Evolutionary conservation across 176 grass and related monocot species (phyloP), one percentile per base, ranked within the genome.

Genomic region (Cymbopogon citratus): DNA sequence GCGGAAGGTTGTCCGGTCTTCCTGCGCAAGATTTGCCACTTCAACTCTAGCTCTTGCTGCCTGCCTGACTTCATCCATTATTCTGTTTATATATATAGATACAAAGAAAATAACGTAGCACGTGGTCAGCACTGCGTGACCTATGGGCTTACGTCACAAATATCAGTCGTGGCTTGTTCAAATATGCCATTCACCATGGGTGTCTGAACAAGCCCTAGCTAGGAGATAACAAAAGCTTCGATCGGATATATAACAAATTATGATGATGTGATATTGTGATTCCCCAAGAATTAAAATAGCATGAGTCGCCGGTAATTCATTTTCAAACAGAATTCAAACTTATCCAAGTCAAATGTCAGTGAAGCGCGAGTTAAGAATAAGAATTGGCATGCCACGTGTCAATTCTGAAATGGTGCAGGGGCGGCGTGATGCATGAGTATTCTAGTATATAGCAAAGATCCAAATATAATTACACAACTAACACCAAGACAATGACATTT

Each of bases 1-100:
- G 63, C 75, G 43, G 70, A 83, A 83, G 81, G 71, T 49, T 79
- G 75, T 21, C 56, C 80, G 38, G 49, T 9, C 81, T 75, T 75
- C 71, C 71, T 56, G 61, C 14, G 43, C 43, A 83, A 83, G 81
- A 85, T 51, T 51, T 79, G 75, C 26, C 66, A 4, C n/a, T 78
- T 27, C 18, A 24, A 49, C n/a, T 76, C 31, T 12, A n/a, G n/a
- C 31, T 33, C 31, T 33, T 12, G 4, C 65, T 59, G 23, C 33
- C 25, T n/a, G n/a, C n/a, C n/a, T n/a, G n/a, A n/a, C n/a, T n/a
- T n/a, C n/a, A n/a, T 9, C 52, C 0, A 46, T 24, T 24, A 24
- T 25, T 23, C n/a, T n/a, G n/a, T 57, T 23, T 38, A 38, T n/a
- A n/a, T n/a, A n/a, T n/a, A n/a, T n/a, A n/a, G n/a, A n/a, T n/a